A percentile compares a stretch with the other conserved stretches of the same genome.
These are phyloP conservation scores for Nicotiana noctiflora DNA, from an alignment of 257 asterid genomes.

Conservation along the genomic window DNA sequence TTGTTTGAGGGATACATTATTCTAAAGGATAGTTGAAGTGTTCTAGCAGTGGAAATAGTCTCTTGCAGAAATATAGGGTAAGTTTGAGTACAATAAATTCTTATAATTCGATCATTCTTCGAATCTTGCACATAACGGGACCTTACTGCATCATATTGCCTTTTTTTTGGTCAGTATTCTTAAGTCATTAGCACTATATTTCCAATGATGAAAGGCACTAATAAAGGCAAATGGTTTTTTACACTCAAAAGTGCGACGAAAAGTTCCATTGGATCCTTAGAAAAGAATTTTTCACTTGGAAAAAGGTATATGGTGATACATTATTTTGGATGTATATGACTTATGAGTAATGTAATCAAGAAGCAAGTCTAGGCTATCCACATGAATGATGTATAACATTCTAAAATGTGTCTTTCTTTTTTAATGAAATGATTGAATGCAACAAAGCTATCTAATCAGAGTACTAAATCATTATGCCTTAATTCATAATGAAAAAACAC, in stretches of 20 bases:
- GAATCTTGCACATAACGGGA: no score
- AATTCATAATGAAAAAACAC: background rate
- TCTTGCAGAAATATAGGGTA: no score
- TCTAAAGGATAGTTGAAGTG: no score
- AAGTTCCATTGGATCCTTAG: conserved; percentile 6
- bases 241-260: background rate
- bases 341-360: background rate
- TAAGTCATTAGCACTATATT: background rate
- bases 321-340: no score
- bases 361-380: background rate
- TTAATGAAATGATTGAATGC: background rate
- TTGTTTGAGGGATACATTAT: no score
- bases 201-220: background rate
- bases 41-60: accelerated
- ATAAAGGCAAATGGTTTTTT: background rate
- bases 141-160: accelerated
- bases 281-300: background rate
- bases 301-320: background rate
- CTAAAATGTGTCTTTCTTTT: background rate
- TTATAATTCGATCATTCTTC: no score
- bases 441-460: background rate
- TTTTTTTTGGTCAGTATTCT: background rate
- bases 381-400: background rate
- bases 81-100: no score
- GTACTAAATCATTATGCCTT: background rate